A percentile compares a stretch with the other conserved stretches of the same genome.
Evolutionary conservation across 306 rosid genomes (phyloP).

Genomic region (Vicia faba): DNA sequence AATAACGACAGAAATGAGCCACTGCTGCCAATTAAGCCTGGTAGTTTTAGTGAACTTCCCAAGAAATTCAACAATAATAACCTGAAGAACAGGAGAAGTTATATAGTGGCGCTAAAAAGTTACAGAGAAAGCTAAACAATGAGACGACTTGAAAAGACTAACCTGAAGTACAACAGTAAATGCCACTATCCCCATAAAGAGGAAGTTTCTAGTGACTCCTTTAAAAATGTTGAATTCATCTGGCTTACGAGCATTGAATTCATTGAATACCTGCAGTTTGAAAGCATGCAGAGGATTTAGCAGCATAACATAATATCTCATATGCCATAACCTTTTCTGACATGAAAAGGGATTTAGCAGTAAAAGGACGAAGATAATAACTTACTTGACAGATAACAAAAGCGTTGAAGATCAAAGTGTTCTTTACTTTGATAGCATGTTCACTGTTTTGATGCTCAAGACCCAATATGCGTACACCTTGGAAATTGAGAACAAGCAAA

Average conservation of each 20-base stretch:
- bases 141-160: slow-evolving; percentile 27
- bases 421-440: slow-evolving; percentile 64
- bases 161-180: slow-evolving; percentile 90
- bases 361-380: slow-evolving; percentile 29
- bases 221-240: slow-evolving; percentile 78
- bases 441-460: slow-evolving; percentile 36
- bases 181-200: slow-evolving; percentile 79
- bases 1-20: slow-evolving; percentile 68
- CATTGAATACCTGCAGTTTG: slow-evolving; percentile 79
- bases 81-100: slow-evolving; percentile 45
- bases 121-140: slow-evolving; percentile 16
- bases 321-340: slow-evolving; percentile 1
- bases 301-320: neutral
- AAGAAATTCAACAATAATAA: slow-evolving; percentile 71
- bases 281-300: slow-evolving; percentile 17
- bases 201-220: slow-evolving; percentile 71
- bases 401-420: slow-evolving; percentile 90
- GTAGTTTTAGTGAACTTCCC: slow-evolving; percentile 85
- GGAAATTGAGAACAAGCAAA: slow-evolving; percentile 76
- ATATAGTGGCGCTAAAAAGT: neutral
- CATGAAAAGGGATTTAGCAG: slow-evolving; percentile 21
- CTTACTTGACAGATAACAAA: slow-evolving; percentile 96
- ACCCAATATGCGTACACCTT: slow-evolving; percentile 65
- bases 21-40: slow-evolving; percentile 76
- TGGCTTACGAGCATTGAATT: slow-evolving; percentile 96